Evolutionary conservation across 306 rosid genomes (phyloP).

Genomic region (Quercus mongolica): DNA sequence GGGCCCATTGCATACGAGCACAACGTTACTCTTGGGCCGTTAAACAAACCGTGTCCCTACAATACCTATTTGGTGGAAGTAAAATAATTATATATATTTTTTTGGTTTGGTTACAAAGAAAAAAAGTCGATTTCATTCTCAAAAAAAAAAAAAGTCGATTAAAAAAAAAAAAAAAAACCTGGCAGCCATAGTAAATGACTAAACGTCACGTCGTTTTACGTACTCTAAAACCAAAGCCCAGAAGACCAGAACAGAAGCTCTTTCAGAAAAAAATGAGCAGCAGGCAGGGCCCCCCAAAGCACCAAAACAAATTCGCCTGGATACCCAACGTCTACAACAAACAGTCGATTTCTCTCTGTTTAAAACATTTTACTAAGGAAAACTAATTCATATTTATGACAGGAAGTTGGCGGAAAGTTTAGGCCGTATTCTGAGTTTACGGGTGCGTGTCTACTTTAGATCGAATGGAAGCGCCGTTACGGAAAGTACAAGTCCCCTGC

Average conservation of each 20-base stretch:
- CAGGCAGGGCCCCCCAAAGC: neutral
- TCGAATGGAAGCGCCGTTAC: constrained; percentile 85
- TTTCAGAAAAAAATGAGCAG: neutral
- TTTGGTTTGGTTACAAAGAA: no score
- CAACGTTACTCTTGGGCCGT: no score
- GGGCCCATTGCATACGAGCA: no score
- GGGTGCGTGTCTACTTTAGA: constrained; percentile 53
- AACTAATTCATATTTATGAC: neutral
- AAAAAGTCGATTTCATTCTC: no score
- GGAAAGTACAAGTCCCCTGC: constrained; percentile 88
- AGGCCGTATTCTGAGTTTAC: constrained; percentile 19
- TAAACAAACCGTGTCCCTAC: no score
- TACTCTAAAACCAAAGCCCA: no score
- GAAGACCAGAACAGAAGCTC: neutral
- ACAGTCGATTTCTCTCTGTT: neutral
- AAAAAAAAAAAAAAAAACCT: no score
- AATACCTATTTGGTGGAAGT: no score
- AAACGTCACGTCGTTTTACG: no score
- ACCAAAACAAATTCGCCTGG: neutral
- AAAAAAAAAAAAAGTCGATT: no score
- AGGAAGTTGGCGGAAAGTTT: neutral
- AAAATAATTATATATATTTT: no score
- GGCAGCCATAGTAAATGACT: no score
- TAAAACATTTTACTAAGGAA: neutral
- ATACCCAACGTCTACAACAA: neutral